Percentiles rank a stretch among this genome's conserved stretches.
phyloP scores from a whole-genome alignment of 306 rosid species.

The Alnus glutinosa region DNA sequence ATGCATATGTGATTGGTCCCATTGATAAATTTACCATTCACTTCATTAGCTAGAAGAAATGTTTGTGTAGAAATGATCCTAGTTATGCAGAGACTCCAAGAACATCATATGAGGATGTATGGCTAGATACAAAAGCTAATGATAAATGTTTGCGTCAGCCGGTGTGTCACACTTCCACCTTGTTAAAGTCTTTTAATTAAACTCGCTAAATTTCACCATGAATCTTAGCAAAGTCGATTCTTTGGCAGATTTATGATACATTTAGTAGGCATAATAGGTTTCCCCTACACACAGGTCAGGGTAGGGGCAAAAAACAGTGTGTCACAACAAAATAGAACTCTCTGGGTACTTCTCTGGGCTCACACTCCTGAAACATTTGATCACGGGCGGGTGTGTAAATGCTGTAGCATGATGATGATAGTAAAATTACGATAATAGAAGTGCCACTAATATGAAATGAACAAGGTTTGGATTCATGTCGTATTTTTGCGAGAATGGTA shows the following conservation, averaged over 20 bases:
- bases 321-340: neutral
- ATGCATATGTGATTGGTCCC: neutral
- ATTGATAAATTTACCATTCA: neutral
- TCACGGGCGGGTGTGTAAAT: neutral
- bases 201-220: neutral
- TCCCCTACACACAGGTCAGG: neutral
- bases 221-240: neutral
- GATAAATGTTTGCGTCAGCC: neutral
- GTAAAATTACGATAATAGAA: neutral
- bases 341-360: neutral
- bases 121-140: neutral
- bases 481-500: neutral
- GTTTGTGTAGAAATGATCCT: neutral
- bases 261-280: neutral
- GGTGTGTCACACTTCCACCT: neutral
- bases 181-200: neutral
- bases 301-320: no score
- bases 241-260: neutral
- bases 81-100: neutral
- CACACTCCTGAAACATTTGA: neutral
- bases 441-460: neutral
- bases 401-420: neutral
- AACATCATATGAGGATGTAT: neutral
- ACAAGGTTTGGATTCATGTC: neutral
- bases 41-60: conserved; percentile 2